A percentile compares a stretch with the other conserved stretches of the same genome.
Evolutionary conservation across 1,139 yeast species (phyloP).

Genomic region (Arxiozyma slooffiae): DNA sequence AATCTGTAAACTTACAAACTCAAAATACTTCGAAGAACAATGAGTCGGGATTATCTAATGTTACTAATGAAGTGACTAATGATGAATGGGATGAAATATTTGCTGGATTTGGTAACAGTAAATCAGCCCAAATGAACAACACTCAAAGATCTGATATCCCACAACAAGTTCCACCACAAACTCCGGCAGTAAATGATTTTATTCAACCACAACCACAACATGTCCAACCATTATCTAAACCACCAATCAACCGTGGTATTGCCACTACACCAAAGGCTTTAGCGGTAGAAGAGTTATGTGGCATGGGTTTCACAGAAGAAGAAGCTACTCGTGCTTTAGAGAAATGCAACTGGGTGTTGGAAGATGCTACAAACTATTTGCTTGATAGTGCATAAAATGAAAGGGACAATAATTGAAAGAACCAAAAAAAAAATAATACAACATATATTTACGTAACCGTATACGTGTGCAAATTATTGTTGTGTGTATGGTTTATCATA

Average conservation of each 20-base stretch:
- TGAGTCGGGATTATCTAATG: conserved; percentile 1
- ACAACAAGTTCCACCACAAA: not conserved
- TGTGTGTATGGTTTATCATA: too few species aligned
- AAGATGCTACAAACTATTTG: conserved; percentile 74
- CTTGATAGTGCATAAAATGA: conserved; percentile 51
- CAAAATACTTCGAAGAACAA: not conserved
- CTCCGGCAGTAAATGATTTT: conserved; percentile 6
- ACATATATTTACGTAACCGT: too few species aligned
- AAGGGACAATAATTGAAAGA: not conserved
- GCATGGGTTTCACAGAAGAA: conserved; percentile 75
- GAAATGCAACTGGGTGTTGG: conserved; percentile 63
- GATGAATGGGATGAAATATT: conserved; percentile 95
- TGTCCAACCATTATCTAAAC: conserved; percentile 5
- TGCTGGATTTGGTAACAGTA: conserved; percentile 70
- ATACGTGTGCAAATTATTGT: too few species aligned
- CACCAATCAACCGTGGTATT: conserved; percentile 26
- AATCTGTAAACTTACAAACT: conserved; percentile 1
- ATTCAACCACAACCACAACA: conserved; percentile 9
- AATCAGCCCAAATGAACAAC: conserved; percentile 8
- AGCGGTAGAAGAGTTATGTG: conserved; percentile 65
- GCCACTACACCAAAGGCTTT: conserved; percentile 37
- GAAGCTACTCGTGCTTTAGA: conserved; percentile 62
- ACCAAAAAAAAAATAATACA: too few species aligned
- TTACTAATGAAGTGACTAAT: conserved; percentile 28
- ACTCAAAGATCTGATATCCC: conserved; percentile 4